phyloP scores from a whole-genome alignment of 2,329 filamentous ascomycete species.

The Purpureocillium lavendulum region DNA sequence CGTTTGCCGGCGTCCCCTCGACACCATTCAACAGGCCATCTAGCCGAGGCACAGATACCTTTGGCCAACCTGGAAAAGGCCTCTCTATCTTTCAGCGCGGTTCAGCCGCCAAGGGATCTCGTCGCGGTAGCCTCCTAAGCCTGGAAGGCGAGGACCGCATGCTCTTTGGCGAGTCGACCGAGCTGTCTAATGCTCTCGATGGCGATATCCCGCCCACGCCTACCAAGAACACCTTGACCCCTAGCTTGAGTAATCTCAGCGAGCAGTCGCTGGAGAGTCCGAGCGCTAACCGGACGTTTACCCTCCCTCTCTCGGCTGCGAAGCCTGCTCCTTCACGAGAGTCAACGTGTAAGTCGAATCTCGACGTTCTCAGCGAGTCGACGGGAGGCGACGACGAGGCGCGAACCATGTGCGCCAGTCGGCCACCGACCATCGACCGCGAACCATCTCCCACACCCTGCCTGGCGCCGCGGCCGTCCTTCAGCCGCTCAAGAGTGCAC shows the following conservation, averaged over 20 bases:
- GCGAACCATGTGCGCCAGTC: slow-evolving; percentile 6
- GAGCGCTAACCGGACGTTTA: slow-evolving; percentile 35
- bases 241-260: slow-evolving; percentile 30
- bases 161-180: slow-evolving; percentile 23
- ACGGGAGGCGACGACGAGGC: slow-evolving; percentile 9
- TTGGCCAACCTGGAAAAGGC: slow-evolving; percentile 50
- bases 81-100: slow-evolving; percentile 60
- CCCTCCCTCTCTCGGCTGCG: slow-evolving; percentile 32
- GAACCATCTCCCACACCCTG: slow-evolving; percentile 20
- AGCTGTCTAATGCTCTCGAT: slow-evolving; percentile 18
- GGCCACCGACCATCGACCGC: slow-evolving; percentile 20
- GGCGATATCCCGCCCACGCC: slow-evolving; percentile 85
- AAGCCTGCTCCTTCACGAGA: slow-evolving; percentile 26
- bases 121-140: slow-evolving; percentile 67
- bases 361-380: slow-evolving; percentile 7
- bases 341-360: slow-evolving; percentile 36
- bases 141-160: slow-evolving; percentile 69
- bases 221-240: slow-evolving; percentile 59
- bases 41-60: slow-evolving; percentile 34
- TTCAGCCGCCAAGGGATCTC: slow-evolving; percentile 31
- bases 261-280: slow-evolving; percentile 36
- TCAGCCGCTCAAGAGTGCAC: slow-evolving; percentile 21
- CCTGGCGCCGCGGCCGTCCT: slow-evolving; percentile 28
- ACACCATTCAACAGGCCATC: slow-evolving; percentile 68
- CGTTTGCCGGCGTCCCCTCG: slow-evolving; percentile 65